Evolutionary conservation across 441 rosid species (phyloP).

Genomic region (Brassica hybrid): DNA sequence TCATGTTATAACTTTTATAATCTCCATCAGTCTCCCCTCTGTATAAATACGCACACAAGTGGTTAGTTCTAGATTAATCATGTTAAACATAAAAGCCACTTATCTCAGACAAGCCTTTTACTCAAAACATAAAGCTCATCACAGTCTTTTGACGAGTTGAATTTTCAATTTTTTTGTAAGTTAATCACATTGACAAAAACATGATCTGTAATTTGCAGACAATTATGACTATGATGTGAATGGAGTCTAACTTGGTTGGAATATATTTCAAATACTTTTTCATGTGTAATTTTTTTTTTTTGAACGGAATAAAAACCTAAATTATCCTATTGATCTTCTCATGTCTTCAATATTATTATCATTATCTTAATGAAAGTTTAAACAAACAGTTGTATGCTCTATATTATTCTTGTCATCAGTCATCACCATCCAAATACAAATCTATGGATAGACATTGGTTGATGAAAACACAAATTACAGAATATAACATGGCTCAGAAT

Average conservation of each 20-base stretch:
- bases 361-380: neutral
- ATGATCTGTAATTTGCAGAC: neutral
- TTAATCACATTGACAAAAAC: neutral
- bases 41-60: neutral
- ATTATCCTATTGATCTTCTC: neutral
- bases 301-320: neutral
- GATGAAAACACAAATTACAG: slow-evolving; percentile 7
- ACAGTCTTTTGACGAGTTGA: neutral
- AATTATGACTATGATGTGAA: neutral
- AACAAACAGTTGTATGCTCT: neutral
- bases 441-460: slow-evolving; percentile 20
- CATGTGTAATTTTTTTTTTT: neutral
- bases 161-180: neutral
- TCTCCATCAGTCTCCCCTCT: neutral
- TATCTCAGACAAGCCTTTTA: neutral
- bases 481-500: slow-evolving; percentile 17
- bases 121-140: neutral
- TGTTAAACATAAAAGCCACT: neutral
- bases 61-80: neutral
- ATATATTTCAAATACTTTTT: neutral
- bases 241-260: neutral
- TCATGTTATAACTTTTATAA: neutral
- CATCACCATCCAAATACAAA: neutral
- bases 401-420: neutral
- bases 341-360: neutral